Evolutionary conservation across 139 green algal genomes (phyloP), one percentile per base, ranked within the genome.

Genomic region (Picochlorum sp.): DNA sequence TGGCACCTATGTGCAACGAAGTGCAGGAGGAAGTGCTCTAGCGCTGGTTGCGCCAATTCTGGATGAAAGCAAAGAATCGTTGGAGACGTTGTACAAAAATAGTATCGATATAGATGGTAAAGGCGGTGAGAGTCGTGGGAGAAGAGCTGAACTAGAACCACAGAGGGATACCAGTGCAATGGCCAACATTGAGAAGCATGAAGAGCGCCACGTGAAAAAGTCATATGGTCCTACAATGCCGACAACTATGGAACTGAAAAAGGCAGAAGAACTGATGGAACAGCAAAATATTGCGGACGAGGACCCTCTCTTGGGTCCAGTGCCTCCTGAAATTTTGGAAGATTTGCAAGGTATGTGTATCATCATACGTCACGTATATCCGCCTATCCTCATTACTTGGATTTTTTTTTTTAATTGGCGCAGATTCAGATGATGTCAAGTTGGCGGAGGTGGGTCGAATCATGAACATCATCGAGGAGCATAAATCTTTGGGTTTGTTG

Each of bases 241-340:
- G 8, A 41, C 34, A 41, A 11, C 34, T 4, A 41, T 11, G 9
- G 34, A 41, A 11, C n/a, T 20, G 47, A 54, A 54, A 20, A 54
- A 20, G 47, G 47, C 47, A 54, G 47, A 20, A 54, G n/a, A 21
- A 20, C 6, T 54, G 9, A 26, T 34, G 51, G 47, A 55, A 2
- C 10, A 55, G 9, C 28, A 50, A 10, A 77, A 63, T 15, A 76
- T 70, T n/a, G 74, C 67, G 10, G 75, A 67, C 11, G 69, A 66
- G 6, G 75, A 73, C 9, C 37, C 73, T 6, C 8, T 92, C 59
- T 73, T 91, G 18, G 86, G 83, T 4, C 85, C 85, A 1, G 62
- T 75, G 26, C 85, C 86, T 6, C 85, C 83, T 50, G 86, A 89
- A n/a, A 44, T 87, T 47, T 45, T 74, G 4, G 70, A 76, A 69